phyloP scores from a whole-genome alignment of 2,329 filamentous ascomycete species.

The Sporothrix sp. region DNA sequence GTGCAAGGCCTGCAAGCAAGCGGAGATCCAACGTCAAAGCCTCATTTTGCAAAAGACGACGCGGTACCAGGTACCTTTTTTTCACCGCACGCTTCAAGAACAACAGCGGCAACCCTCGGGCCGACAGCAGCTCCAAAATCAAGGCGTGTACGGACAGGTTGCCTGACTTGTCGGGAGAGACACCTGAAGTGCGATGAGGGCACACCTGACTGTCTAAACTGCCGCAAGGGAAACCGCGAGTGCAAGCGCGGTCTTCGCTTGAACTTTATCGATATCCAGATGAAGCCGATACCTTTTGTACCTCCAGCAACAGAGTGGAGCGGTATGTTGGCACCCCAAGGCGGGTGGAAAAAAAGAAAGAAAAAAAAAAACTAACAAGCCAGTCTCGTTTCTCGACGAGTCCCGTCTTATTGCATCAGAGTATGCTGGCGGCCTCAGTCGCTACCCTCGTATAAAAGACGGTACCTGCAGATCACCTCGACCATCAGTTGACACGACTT shows the following conservation, averaged over 20 bases:
- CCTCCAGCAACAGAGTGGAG: slow-evolving; percentile 55
- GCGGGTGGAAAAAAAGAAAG: background rate
- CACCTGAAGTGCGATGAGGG: slow-evolving; percentile 88
- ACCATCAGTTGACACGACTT: background rate
- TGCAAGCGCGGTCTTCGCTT: slow-evolving; percentile 81
- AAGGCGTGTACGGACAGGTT: slow-evolving; percentile 57
- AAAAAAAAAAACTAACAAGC: background rate
- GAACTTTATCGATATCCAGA: slow-evolving; percentile 83
- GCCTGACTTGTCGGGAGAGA: slow-evolving; percentile 78
- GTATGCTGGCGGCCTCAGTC: slow-evolving; percentile 67
- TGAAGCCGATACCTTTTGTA: slow-evolving; percentile 56
- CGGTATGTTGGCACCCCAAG: slow-evolving; percentile 27
- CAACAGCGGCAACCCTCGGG: no score
- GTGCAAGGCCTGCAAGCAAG: slow-evolving; percentile 16
- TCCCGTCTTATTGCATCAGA: slow-evolving; percentile 84
- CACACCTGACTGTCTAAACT: slow-evolving; percentile 58
- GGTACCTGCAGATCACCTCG: slow-evolving; percentile 23
- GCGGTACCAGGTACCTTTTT: background rate
- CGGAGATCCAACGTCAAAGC: slow-evolving; percentile 7
- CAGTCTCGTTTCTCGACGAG: slow-evolving; percentile 76
- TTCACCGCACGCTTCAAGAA: background rate
- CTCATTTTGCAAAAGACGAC: background rate
- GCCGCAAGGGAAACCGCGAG: slow-evolving; percentile 72
- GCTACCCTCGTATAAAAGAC: slow-evolving; percentile 53
- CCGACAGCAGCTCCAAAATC: slow-evolving; percentile 11